Evolutionary conservation across 192 early-diverging fungal species (phyloP), one percentile per base, ranked within the genome.

Genomic region (Gigaspora rosea): DNA sequence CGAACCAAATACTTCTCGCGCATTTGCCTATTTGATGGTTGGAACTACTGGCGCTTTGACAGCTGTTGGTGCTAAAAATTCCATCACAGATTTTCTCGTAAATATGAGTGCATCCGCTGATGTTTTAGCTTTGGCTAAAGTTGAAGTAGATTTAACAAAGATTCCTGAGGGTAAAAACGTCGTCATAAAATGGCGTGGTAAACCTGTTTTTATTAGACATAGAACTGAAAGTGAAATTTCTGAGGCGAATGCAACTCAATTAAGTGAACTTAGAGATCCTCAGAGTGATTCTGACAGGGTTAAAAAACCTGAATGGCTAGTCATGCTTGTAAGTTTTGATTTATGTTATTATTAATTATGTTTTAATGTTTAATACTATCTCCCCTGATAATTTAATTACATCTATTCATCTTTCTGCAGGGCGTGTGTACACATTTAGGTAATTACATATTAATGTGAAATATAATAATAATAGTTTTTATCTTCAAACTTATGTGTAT

Each of bases 121-220:
- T 90, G 95, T 97, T 36, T 87, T 99, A 81, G 97, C 97, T 50
- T 84, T 99, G 88, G 95, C 96, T 84, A 99, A 96, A 91, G 94
- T 95, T 41, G 97, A 99, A 86, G 93, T 99, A 13, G 94, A 96
- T 68, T 85, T 97, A 82, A 86, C 85, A 76, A 85, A 93, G 64
- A 95, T 99, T 81, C 97, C 97, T 8, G 93, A 96, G 78, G 97
- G 97, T 78, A 97, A 95, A 89, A 97, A 97, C 72, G 93, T 97
- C 56, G 93, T 94, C 49, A 86, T 98, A 86, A 98, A 98, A 91
- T 99, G 97, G 97, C 92, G 96, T 80, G 97, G 97, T 85, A 99
- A 99, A 91, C 97, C 97, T 48, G 91, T 99, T 67, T 96, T 98
- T 82, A 92, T 99, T 78, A 92, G 96, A 83, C 97, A 99, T 87